phyloP scores from a whole-genome alignment of 2,329 filamentous ascomycete species.

The Xylariaceae sp. region DNA sequence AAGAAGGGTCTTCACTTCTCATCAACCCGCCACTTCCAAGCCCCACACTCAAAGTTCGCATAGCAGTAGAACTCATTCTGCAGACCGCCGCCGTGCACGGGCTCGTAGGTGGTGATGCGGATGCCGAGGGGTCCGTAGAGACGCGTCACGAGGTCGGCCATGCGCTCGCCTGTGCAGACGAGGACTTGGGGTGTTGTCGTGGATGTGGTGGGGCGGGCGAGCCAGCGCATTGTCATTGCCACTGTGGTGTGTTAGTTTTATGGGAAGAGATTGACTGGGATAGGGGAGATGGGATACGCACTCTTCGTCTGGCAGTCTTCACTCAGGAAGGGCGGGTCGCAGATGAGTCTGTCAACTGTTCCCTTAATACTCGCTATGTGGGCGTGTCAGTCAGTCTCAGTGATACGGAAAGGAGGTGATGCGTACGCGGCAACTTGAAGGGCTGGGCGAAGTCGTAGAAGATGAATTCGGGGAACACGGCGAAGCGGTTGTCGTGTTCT shows the following conservation, averaged over 20 bases:
- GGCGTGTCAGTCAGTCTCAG: constrained; percentile 29
- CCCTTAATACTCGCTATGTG: constrained; percentile 53
- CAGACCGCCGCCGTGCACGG: constrained; percentile 65
- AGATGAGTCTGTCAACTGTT: constrained; percentile 62
- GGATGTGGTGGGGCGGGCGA: constrained; percentile 44
- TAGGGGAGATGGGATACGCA: no score
- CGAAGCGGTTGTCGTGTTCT: constrained; percentile 70
- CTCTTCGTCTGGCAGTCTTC: constrained; percentile 75
- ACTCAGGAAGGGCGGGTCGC: constrained; percentile 74
- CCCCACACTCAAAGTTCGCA: constrained; percentile 65
- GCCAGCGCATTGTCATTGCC: constrained; percentile 70
- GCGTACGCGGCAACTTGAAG: constrained; percentile 59
- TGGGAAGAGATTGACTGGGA: no score
- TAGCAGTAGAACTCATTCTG: constrained; percentile 81
- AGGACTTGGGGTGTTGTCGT: constrained; percentile 44
- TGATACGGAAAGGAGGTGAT: no score
- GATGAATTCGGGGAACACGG: constrained; percentile 67
- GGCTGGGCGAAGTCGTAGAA: constrained; percentile 70
- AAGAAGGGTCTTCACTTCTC: neutral
- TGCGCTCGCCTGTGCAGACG: constrained; percentile 72
- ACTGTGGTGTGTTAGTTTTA: no score
- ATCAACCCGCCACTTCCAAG: constrained; percentile 39
- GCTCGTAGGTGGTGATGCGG: constrained; percentile 61
- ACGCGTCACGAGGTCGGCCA: constrained; percentile 58
- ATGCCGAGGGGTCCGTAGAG: constrained; percentile 62